phyloP scores from a whole-genome alignment of 2,329 filamentous ascomycete genomes.

The Pseudogymnoascus verrucosus region DNA sequence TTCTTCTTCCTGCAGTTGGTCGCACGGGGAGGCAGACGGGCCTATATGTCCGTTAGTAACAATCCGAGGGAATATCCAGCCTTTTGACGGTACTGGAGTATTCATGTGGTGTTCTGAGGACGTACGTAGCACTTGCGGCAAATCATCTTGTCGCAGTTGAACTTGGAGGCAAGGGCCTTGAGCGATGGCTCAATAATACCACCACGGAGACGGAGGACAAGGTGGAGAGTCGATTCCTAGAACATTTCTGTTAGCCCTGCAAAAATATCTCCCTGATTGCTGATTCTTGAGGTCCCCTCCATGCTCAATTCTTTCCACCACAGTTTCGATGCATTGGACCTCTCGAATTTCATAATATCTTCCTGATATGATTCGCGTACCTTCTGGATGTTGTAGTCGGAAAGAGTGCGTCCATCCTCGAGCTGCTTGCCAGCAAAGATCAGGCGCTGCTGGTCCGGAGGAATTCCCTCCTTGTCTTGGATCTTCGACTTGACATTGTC shows the following conservation, averaged over 20 bases:
- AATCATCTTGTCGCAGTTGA: constrained; percentile 99
- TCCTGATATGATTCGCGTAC: constrained; percentile 40
- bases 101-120: constrained; percentile 24
- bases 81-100: not conserved
- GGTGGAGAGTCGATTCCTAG: constrained; percentile 94
- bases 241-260: constrained; percentile 11
- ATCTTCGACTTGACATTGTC: constrained; percentile 99
- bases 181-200: constrained; percentile 99
- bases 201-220: constrained; percentile 97
- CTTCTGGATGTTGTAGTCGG: constrained; percentile 99
- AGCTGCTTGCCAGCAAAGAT: constrained; percentile 99
- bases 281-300: not conserved
- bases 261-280: not conserved
- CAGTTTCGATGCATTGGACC: constrained; percentile 9
- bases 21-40: constrained; percentile 90
- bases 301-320: not conserved
- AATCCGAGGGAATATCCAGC: constrained; percentile 2
- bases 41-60: constrained; percentile 33
- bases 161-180: constrained; percentile 97
- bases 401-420: constrained; percentile 93
- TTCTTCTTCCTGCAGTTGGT: constrained; percentile 99
- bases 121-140: constrained; percentile 99
- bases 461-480: constrained; percentile 99
- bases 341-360: not conserved
- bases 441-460: constrained; percentile 94